These are phyloP conservation scores for Erythrophleum ivorense DNA, from an alignment of 331 rosid genomes.

Conservation along the genomic window DNA sequence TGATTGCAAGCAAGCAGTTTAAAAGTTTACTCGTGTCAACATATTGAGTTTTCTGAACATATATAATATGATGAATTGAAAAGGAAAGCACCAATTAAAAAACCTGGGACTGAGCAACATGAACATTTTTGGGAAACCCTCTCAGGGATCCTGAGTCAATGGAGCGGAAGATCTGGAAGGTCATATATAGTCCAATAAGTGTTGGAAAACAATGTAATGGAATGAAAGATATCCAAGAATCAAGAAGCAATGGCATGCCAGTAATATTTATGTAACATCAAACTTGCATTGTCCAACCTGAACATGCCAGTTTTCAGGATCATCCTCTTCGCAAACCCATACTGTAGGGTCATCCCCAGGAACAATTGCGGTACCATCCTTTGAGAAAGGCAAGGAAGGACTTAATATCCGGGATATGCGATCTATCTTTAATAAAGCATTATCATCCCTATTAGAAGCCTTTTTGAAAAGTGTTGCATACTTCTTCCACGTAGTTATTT, in stretches of 20 bases:
- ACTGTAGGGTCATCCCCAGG: constrained; percentile 47
- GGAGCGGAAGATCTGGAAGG: no score
- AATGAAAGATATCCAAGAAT: constrained; percentile 18
- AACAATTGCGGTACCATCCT: constrained; percentile 31
- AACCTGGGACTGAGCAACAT: constrained; percentile 56
- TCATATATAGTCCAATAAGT: constrained; percentile 9
- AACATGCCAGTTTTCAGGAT: constrained; percentile 78
- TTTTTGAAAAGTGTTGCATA: no score
- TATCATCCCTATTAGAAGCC: no score
- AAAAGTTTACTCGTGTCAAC: constrained; percentile 25
- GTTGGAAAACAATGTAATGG: constrained; percentile 30
- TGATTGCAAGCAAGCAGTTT: constrained; percentile 19
- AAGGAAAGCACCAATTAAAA: constrained; percentile 34
- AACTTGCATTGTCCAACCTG: constrained; percentile 67
- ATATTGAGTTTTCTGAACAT: constrained; percentile 28
- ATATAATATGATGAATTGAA: constrained; percentile 7
- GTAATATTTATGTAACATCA: constrained; percentile 60
- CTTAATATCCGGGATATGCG: constrained; percentile 92
- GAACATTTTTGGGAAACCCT: constrained; percentile 74
- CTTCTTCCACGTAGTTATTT: no score
- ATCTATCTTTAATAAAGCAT: constrained; percentile 65
- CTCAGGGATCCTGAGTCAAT: constrained; percentile 60
- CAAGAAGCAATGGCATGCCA: constrained; percentile 50
- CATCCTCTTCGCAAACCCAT: constrained; percentile 44
- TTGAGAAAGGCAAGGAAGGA: constrained; percentile 49